Evolutionary conservation across 768 basidiomycete genomes (phyloP).

Genomic region (Calocera cornea): DNA sequence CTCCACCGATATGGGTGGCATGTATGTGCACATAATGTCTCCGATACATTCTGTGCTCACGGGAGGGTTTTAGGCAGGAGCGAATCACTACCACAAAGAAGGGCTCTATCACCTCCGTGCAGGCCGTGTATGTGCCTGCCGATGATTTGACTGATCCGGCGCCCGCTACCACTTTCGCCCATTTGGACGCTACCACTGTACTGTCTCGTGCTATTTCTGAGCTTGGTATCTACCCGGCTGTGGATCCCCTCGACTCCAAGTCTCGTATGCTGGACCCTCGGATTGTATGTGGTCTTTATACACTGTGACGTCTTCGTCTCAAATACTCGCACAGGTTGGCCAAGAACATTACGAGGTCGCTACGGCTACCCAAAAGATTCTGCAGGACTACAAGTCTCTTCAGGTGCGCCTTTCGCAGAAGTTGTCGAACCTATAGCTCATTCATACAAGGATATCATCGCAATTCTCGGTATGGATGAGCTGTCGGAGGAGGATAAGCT

Average conservation of each 20-base stretch:
- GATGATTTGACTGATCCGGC: conserved; percentile 99
- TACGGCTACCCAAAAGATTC: conserved; percentile 93
- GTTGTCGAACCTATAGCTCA: neutral
- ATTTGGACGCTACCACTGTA: conserved; percentile 99
- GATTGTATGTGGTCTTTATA: conserved; percentile 46
- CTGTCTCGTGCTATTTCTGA: conserved; percentile 98
- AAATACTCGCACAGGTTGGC: conserved; percentile 42
- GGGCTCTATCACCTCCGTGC: conserved; percentile 99
- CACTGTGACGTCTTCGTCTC: neutral
- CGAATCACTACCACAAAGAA: conserved; percentile 99
- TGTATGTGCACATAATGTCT: conserved; percentile 41
- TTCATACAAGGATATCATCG: conserved; percentile 83
- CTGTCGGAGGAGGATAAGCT: conserved; percentile 99
- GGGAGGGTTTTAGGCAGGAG: conserved; percentile 61
- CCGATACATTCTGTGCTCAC: conserved; percentile 7
- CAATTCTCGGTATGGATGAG: conserved; percentile 99
- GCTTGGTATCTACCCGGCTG: conserved; percentile 98
- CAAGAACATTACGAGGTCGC: conserved; percentile 92
- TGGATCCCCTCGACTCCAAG: conserved; percentile 98
- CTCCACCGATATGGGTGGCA: conserved; percentile 99
- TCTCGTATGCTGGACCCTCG: conserved; percentile 99
- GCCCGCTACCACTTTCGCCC: conserved; percentile 98
- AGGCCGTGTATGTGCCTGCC: conserved; percentile 99
- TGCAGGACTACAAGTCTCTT: conserved; percentile 90
- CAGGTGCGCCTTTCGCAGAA: no score